phyloP scores from a whole-genome alignment of 805 yeast species.

The Schizosaccharomyces octosporus region DNA sequence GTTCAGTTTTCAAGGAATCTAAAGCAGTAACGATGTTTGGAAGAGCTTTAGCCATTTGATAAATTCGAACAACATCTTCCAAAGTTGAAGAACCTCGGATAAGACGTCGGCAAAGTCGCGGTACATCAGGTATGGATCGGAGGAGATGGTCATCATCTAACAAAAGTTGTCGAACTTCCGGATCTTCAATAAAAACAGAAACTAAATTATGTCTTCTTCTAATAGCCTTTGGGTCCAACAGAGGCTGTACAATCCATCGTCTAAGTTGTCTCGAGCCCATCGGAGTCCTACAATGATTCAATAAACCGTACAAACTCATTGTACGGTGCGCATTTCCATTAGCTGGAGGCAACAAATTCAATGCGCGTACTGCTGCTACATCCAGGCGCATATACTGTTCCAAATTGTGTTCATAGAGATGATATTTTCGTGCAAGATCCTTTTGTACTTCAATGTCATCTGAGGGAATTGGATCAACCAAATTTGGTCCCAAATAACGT shows the following conservation, averaged over 20 bases:
- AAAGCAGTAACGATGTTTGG: constrained; percentile 43
- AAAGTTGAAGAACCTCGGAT: constrained; percentile 30
- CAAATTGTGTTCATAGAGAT: constrained; percentile 42
- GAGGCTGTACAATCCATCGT: constrained; percentile 92
- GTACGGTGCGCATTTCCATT: constrained; percentile 23
- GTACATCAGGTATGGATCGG: constrained; percentile 57
- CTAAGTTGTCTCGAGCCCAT: constrained; percentile 75
- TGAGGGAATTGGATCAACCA: not conserved
- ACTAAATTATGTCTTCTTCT: constrained; percentile 49
- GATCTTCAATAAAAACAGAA: constrained; percentile 44
- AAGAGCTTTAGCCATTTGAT: constrained; percentile 47
- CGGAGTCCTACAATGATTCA: constrained; percentile 68
- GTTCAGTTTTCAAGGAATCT: constrained; percentile 15
- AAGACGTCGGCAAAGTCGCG: constrained; percentile 48
- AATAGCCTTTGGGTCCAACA: constrained; percentile 39
- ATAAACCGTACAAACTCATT: constrained; percentile 50
- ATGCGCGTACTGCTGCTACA: constrained; percentile 66
- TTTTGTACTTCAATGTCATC: constrained; percentile 12
- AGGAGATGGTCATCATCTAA: constrained; percentile 33
- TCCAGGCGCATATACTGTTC: constrained; percentile 75
- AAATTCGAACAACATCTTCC: constrained; percentile 74
- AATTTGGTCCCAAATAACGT: constrained; percentile 26
- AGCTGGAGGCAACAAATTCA: constrained; percentile 54
- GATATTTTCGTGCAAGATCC: constrained; percentile 21
- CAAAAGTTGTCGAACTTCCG: constrained; percentile 37